These are phyloP conservation scores for Leccinum subgranulosum DNA, from an alignment of 768 basidiomycete species.

Conservation along the genomic window DNA sequence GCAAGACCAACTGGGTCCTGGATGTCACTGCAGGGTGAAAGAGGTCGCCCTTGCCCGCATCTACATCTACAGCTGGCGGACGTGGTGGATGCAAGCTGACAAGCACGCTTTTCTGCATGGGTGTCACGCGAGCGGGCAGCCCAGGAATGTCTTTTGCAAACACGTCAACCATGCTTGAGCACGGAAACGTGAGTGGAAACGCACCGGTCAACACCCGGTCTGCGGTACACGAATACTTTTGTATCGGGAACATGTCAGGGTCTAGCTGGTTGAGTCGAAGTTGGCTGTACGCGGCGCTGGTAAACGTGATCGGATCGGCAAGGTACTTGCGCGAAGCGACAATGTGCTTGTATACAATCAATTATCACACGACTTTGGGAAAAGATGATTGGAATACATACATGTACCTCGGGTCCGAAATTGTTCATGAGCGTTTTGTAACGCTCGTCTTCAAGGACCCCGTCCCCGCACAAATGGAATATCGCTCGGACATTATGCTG, in stretches of 20 bases:
- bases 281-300: slow-evolving; percentile 67
- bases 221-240: slow-evolving; percentile 47
- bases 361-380: not conserved
- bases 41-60: slow-evolving; percentile 25
- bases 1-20: slow-evolving; percentile 11
- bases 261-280: slow-evolving; percentile 73
- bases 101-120: slow-evolving; percentile 41
- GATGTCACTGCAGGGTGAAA: slow-evolving; percentile 29
- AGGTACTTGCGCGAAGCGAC: slow-evolving; percentile 63
- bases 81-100: slow-evolving; percentile 47
- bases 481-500: slow-evolving; percentile 46
- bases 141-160: slow-evolving; percentile 29
- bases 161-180: not conserved
- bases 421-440: slow-evolving; percentile 72
- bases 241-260: slow-evolving; percentile 66
- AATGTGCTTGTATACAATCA: slow-evolving; percentile 55
- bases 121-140: slow-evolving; percentile 45
- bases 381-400: slow-evolving; percentile 34
- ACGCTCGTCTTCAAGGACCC: slow-evolving; percentile 63
- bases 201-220: slow-evolving; percentile 37
- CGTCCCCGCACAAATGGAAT: slow-evolving; percentile 44
- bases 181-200: slow-evolving; percentile 1
- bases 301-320: slow-evolving; percentile 69
- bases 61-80: slow-evolving; percentile 36
- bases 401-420: slow-evolving; percentile 59